Evolutionary conservation across 1,139 yeast genomes (phyloP).

Genomic region (Geotrichum cucujoidarum): DNA sequence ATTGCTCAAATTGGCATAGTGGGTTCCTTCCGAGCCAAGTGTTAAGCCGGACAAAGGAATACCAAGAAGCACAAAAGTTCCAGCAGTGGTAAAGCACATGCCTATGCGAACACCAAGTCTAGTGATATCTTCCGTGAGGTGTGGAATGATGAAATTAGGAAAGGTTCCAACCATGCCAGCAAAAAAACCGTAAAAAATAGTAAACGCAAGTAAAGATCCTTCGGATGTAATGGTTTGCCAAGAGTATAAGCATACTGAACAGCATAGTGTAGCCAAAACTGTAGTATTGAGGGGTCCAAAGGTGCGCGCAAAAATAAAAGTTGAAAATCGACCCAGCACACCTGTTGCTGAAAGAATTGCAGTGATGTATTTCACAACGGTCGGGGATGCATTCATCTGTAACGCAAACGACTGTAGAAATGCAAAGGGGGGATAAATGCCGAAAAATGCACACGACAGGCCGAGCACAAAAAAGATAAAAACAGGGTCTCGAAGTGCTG

Average conservation of each 20-base stretch:
- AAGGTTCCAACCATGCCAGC: constrained; percentile 44
- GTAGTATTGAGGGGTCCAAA: constrained; percentile 17
- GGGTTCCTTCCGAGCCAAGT: constrained; percentile 8
- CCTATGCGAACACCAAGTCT: constrained; percentile 49
- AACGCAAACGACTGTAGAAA: constrained; percentile 17
- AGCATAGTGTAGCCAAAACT: constrained; percentile 2
- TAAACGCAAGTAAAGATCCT: constrained; percentile 14
- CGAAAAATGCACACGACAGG: constrained; percentile 13
- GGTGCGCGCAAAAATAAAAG: constrained; percentile 9
- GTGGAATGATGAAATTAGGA: constrained; percentile 43
- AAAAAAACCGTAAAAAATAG: constrained; percentile 44
- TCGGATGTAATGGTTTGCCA: too few relatives aligned
- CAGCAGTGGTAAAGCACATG: constrained; percentile 45
- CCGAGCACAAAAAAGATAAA: constrained; percentile 16
- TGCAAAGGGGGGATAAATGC: constrained; percentile 14
- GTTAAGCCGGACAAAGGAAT: constrained; percentile 17
- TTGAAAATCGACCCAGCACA: constrained; percentile 15
- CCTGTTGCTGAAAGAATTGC: constrained; percentile 12
- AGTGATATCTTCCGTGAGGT: constrained; percentile 47
- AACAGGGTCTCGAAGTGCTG: constrained; percentile 17
- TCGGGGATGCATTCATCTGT: background rate
- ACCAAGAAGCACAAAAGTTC: constrained; percentile 7
- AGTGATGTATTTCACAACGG: constrained; percentile 10
- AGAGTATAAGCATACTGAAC: constrained; percentile 8
- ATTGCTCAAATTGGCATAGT: background rate